These are phyloP conservation scores for Agrocybe praecox DNA, from an alignment of 768 basidiomycete genomes.

Conservation along the genomic window DNA sequence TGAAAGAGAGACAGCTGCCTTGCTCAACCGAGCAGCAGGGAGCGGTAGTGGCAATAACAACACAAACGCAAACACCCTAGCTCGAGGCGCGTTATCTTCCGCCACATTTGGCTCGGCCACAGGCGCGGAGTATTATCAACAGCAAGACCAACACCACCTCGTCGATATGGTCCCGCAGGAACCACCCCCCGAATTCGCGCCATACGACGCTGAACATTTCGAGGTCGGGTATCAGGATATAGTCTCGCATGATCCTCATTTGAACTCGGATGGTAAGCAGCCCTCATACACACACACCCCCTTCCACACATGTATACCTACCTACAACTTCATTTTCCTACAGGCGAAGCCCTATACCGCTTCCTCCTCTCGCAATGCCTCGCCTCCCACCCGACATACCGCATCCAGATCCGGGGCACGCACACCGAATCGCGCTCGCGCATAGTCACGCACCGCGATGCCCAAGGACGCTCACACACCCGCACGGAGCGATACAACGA, in stretches of 20 bases:
- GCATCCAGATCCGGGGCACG: slow-evolving; percentile 52
- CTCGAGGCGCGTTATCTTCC: neutral
- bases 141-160: slow-evolving; percentile 9
- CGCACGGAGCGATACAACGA: slow-evolving; percentile 57
- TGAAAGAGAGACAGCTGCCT: neutral
- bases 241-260: slow-evolving; percentile 70
- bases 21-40: neutral
- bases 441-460: slow-evolving; percentile 40
- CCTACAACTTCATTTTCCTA: neutral
- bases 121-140: neutral
- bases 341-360: slow-evolving; percentile 65
- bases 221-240: slow-evolving; percentile 48
- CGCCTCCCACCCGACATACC: slow-evolving; percentile 44
- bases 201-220: slow-evolving; percentile 66
- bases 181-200: slow-evolving; percentile 61
- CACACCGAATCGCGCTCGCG: slow-evolving; percentile 58
- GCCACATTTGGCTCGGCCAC: neutral
- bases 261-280: slow-evolving; percentile 60
- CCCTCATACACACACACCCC: slow-evolving; percentile 47
- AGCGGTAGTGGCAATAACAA: neutral
- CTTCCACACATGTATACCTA: neutral
- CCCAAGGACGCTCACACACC: slow-evolving; percentile 32
- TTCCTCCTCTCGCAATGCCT: slow-evolving; percentile 64
- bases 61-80: too few relatives aligned
- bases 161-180: slow-evolving; percentile 7